phyloP scores from a whole-genome alignment of 192 early-diverging fungal genomes.

The Dissophora globulifera region DNA sequence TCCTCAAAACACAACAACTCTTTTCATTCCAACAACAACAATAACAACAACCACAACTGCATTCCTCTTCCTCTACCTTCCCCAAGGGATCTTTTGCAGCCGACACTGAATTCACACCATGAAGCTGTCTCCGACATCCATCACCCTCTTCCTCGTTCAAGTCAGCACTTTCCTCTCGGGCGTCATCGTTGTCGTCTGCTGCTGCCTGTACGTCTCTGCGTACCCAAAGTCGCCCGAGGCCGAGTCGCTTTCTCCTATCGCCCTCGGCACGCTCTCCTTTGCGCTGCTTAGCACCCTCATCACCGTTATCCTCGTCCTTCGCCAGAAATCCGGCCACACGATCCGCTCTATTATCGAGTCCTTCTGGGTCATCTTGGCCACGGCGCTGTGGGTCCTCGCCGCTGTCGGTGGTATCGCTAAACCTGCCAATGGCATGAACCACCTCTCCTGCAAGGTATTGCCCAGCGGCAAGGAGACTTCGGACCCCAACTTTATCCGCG shows the following conservation, averaged over 20 bases:
- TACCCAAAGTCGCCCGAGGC: constrained; percentile 36
- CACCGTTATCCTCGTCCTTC: constrained; percentile 15
- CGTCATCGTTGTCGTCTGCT: constrained; percentile 34
- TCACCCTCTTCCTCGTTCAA: constrained; percentile 30
- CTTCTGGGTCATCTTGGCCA: constrained; percentile 28
- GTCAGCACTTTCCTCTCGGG: constrained; percentile 26
- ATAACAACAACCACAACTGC: neutral
- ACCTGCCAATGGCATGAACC: constrained; percentile 31
- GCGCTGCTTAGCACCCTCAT: constrained; percentile 18
- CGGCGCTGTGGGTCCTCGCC: constrained; percentile 16
- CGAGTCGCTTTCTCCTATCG: constrained; percentile 9
- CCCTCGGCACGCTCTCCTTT: constrained; percentile 22
- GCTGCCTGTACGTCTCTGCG: constrained; percentile 25
- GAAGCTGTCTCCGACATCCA: constrained; percentile 37
- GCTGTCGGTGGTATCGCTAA: constrained; percentile 26
- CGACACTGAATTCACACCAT: constrained; percentile 7
- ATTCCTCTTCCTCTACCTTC: neutral
- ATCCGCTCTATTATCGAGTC: constrained; percentile 17
- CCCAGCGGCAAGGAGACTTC: constrained; percentile 17
- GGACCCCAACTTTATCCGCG: constrained; percentile 23
- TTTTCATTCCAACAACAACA: neutral
- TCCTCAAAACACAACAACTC: no score
- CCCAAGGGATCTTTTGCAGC: neutral
- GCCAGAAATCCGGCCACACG: constrained; percentile 34
- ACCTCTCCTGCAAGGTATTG: constrained; percentile 27